Base-by-base conservation (phyloP, 305 asterid species). In the Rubia occidens region DNA sequence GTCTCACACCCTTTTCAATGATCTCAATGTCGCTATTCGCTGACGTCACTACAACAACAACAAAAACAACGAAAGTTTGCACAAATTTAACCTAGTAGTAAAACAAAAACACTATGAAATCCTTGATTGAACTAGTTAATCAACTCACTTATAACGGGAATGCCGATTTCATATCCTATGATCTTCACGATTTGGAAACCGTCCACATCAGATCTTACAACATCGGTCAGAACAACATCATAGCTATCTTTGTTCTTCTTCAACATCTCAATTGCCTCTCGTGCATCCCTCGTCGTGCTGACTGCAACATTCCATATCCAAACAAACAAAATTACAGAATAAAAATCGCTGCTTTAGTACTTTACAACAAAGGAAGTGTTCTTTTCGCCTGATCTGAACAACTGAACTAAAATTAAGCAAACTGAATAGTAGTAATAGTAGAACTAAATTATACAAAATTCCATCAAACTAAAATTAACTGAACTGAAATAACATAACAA, bases 1-100 rank as follows among this genome's bases (percentile, higher is more conserved):
- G 92, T 59, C 83, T 83, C 37, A 89, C 76, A 61, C 98, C 92
- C 67, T 91, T 85, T 78, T 88, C 81, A 15, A 89, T 89, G 56
- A 71, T 87, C 67, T 79, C 85, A 56, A 82, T 74, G 77, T 91
- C 98, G 44, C 85, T 69, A 40, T 72, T 61, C 43, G 76, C 70
- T 6, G 84, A 80, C 58, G 67, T 72, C 82, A 78, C 85, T 78
- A 66, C 67, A 75, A 60, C 9, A 49, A 49, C 55, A 49, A 20
- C 58, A 51, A 51, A n/a, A n/a, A n/a, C 20, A 49, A 49, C 56
- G 17, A 49, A 49, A 51, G 56, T 51, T 51, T 51, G 21, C 17
- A 51, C 7, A 51, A 51, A 15, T 45, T 45, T 11, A 45, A 45
- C 51, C 11, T 45, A 11, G 11, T 42, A 6, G 45, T 42, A 42